Evolutionary conservation across 805 yeast species (phyloP), one percentile per base, ranked within the genome.

Genomic region (Kazachstania psychrophila): DNA sequence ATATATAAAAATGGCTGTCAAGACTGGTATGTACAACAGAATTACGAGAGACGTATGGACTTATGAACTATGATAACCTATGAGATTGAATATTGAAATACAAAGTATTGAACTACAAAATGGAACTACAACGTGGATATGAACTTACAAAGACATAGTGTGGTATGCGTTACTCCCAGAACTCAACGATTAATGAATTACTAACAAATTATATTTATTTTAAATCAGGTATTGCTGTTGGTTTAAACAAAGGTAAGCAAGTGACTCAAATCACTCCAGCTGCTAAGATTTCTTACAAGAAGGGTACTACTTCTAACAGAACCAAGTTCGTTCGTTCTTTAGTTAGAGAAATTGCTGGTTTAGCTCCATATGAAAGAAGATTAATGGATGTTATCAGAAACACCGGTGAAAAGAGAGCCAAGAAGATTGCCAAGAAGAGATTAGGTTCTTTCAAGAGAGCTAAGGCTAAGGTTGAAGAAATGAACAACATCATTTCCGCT

Each of bases 341-440:
- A 51, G 94, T 92, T 70, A 79, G 80, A 68, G 99, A 92, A 76
- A 96, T 92, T 61, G 74, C 95, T 58, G 98, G 98, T 69, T 79
- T 92, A 66, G 96, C 99, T 55, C 98, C 99, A 73, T 92, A 92
- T 73, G 99, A 92, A 78, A 88, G 96, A 79, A 88, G 99, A 77
- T 80, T 92, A 69, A 83, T 94, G 65, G 99, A 92, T 77, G 79
- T 92, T 75, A 79, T 92, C 82, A 92, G 98, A 81, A 92, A 94
- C 77, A 88, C 96, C 69, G 95, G 96, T 80, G 99, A 92, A 77
- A 92, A 92, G 94, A 92, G 97, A 79, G 98, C 99, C 59, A 85
- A 92, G 86, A 92, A 92, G 87, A 87, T 92, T 67, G 96, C 97
- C 57, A 92, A 92, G 92, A 92, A 85, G 95, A 89, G 92, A 85